Evolutionary conservation across 2,329 filamentous ascomycete species (phyloP), one percentile per base, ranked within the genome.

Genomic region (Sarocladiaceae sp.): DNA sequence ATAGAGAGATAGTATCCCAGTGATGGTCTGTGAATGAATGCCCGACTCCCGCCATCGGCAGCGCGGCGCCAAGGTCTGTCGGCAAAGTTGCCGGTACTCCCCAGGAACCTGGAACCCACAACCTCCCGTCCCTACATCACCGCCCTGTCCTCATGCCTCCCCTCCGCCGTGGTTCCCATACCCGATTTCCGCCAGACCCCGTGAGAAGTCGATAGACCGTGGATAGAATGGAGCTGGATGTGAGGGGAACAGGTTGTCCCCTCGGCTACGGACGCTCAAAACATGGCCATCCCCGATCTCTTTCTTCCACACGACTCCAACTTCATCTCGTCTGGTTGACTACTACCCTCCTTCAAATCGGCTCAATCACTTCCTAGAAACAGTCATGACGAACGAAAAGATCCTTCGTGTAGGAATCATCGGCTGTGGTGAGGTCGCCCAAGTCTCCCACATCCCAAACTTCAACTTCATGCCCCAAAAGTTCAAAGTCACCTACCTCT

Each of bases 401-500:
- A 21, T 35, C 33, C 16, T 35, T 6, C 15, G 33, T 4, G 18
- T 35, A 7, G 33, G 33, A 9, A 21, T 35, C 18, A 19, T 35
- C 7, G 33, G 33, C 15, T 35, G 15, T 9, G 33, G 33, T 9
- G 33, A 35, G 21, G 35, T 40, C 12, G 20, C 33, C 15, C 45
- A 47, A 23, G 45, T 47, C 19, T 31, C 32, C 6, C 40, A 80
- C 53, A 67, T 80, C 6, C 74, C 73, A 1, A 68, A 63, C 3
- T 53, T 80, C 10, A 60, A 60, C 42, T 60, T 65, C 20, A 58
- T 77, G 40, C 58, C 64, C 47, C 51, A 66, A 23, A 59, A 65
- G 21, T 81, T 67, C 59, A 56, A 56, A 2, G 63, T 70, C 26
- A 69, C 65, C 1, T 67, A 68, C 48, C 60, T 81, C 33, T 77